Conservation (phyloP, 164 flowering plant genomes). For the Aristolochia fimbriata region DNA sequence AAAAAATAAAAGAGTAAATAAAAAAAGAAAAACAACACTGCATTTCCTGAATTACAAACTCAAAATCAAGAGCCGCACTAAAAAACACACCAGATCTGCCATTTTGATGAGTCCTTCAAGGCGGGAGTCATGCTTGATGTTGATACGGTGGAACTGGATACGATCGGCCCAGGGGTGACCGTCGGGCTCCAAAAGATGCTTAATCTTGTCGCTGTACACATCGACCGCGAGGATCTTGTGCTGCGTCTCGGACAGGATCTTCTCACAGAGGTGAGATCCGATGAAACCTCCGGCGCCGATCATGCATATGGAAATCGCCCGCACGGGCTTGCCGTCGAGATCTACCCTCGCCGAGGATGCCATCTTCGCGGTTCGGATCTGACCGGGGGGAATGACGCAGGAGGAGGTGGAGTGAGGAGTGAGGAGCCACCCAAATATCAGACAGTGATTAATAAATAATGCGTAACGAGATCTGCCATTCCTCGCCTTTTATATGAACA, state of each 20-base stretch:
- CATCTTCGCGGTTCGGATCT: not conserved
- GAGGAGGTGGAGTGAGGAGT: too few relatives aligned
- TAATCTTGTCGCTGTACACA: constrained; percentile 24
- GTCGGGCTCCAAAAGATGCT: constrained; percentile 12
- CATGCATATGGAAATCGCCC: constrained; percentile 21
- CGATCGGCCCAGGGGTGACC: constrained; percentile 46
- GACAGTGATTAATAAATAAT: too few relatives aligned
- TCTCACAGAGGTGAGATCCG: constrained; percentile 31
- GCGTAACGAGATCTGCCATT: too few relatives aligned
- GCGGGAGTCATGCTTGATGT: constrained; percentile 88
- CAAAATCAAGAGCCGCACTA: not conserved
- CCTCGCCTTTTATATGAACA: too few relatives aligned
- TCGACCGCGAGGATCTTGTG: constrained; percentile 22
- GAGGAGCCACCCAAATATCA: too few relatives aligned
- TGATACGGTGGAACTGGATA: constrained; percentile 81
- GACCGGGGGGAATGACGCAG: too few relatives aligned
- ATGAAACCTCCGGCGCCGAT: constrained; percentile 30
- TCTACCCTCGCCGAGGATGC: constrained; percentile 7
- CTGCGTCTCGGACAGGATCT: constrained; percentile 14
- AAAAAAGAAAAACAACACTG: not conserved
- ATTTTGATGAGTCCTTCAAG: constrained; percentile 89
- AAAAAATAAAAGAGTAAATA: too few relatives aligned
- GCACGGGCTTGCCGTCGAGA: constrained; percentile 23
- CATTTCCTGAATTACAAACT: not conserved
- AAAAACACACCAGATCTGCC: constrained; percentile 73